Conservation (phyloP, 345 rosid species). For the Laguncularia racemosa region DNA sequence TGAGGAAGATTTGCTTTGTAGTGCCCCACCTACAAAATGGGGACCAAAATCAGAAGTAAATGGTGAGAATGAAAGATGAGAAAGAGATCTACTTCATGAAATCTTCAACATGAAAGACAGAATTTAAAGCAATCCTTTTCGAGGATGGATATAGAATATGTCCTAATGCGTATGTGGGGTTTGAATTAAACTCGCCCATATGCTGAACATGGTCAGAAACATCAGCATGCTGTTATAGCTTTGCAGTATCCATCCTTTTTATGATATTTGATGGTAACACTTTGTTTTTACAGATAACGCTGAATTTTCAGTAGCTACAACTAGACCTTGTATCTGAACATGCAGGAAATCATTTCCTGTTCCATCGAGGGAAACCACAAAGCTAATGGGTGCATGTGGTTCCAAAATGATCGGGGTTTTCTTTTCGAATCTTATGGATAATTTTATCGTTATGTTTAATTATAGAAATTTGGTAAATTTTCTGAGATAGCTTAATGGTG, state of each 20-base stretch:
- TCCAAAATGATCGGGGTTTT: no score
- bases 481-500: no score
- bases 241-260: conserved; percentile 3
- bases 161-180: conserved; percentile 1
- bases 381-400: no score
- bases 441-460: no score
- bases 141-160: neutral
- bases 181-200: conserved; percentile 5
- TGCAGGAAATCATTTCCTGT: no score
- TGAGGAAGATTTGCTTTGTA: conserved; percentile 8
- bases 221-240: neutral
- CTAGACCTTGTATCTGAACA: no score
- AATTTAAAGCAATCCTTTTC: conserved; percentile 11
- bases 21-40: conserved; percentile 25
- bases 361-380: no score
- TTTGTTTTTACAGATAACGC: no score
- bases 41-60: conserved; percentile 12
- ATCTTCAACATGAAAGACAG: conserved; percentile 7
- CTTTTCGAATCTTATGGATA: no score
- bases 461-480: no score
- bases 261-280: no score
- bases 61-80: conserved; percentile 12
- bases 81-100: conserved; percentile 7
- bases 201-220: neutral
- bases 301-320: no score